Percentiles rank a stretch among this genome's conserved stretches.
These are phyloP conservation scores for Lasiosphaeria ovina DNA, from an alignment of 495 filamentous ascomycete genomes.

Conservation along the genomic window DNA sequence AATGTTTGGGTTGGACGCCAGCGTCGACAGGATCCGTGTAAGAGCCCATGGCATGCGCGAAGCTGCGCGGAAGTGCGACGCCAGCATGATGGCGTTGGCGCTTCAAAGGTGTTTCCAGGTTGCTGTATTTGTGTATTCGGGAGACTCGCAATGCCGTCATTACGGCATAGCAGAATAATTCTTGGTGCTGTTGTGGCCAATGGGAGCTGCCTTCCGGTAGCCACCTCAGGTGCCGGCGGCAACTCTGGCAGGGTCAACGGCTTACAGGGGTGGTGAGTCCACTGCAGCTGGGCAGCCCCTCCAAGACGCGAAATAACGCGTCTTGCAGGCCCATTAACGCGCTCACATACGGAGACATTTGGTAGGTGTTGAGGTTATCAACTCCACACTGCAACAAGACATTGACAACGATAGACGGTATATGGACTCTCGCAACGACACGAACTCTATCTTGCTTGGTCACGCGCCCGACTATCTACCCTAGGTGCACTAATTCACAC, in stretches of 20 bases:
- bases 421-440: neutral
- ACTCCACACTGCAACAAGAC: neutral
- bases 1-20: slow-evolving; percentile 45
- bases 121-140: too few relatives aligned
- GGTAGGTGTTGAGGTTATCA: neutral
- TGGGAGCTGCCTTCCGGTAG: neutral
- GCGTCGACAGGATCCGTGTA: slow-evolving; percentile 30
- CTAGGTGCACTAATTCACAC: too few relatives aligned
- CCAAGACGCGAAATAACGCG: slow-evolving; percentile 30
- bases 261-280: neutral
- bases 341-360: slow-evolving; percentile 3
- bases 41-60: slow-evolving; percentile 8
- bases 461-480: too few relatives aligned
- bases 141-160: slow-evolving; percentile 5
- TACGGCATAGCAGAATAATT: neutral
- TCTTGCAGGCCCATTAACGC: slow-evolving; percentile 30
- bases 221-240: slow-evolving; percentile 15
- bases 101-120: too few relatives aligned
- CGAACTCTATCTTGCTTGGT: neutral
- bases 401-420: neutral
- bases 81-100: slow-evolving; percentile 19
- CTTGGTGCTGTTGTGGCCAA: neutral
- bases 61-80: slow-evolving; percentile 14
- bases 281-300: slow-evolving; percentile 19
- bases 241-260: neutral